phyloP scores from a whole-genome alignment of 169 alveolate species.

The Toxoplasma gondii region DNA sequence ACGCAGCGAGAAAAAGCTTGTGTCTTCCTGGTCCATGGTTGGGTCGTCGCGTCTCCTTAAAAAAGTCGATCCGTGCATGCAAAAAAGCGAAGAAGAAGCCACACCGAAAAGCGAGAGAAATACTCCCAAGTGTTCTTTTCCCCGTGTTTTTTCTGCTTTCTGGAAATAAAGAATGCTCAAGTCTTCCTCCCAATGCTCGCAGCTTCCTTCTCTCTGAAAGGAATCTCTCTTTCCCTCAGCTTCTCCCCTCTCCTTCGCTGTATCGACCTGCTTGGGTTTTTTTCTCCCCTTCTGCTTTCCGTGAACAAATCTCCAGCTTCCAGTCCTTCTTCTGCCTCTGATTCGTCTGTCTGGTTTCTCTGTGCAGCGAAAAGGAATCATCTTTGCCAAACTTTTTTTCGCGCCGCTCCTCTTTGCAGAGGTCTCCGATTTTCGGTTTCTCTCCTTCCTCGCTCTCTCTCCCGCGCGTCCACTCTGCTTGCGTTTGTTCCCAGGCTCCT shows the following conservation, averaged over 20 bases:
- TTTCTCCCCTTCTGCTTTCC: neutral
- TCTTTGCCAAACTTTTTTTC: neutral
- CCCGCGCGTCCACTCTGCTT: neutral
- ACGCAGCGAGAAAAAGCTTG: neutral
- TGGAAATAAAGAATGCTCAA: too few species aligned
- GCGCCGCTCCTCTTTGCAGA: neutral
- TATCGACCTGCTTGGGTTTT: neutral
- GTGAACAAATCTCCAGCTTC: neutral
- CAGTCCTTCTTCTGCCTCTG: neutral
- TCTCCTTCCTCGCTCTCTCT: neutral
- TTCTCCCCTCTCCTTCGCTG: neutral
- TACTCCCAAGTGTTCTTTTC: neutral
- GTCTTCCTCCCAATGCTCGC: neutral
- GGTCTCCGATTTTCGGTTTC: neutral
- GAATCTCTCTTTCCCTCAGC: neutral
- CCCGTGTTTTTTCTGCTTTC: neutral
- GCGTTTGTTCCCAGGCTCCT: neutral
- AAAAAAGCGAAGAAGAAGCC: neutral
- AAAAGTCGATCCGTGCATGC: too few species aligned
- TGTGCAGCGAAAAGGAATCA: neutral
- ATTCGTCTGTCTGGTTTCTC: neutral
- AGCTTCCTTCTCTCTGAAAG: neutral
- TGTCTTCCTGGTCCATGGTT: neutral
- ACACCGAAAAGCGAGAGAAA: neutral
- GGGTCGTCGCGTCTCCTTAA: neutral